Evolutionary conservation across 257 asterid genomes (phyloP), one percentile per base, ranked within the genome.

Genomic region (Capsicum rhomboideum): DNA sequence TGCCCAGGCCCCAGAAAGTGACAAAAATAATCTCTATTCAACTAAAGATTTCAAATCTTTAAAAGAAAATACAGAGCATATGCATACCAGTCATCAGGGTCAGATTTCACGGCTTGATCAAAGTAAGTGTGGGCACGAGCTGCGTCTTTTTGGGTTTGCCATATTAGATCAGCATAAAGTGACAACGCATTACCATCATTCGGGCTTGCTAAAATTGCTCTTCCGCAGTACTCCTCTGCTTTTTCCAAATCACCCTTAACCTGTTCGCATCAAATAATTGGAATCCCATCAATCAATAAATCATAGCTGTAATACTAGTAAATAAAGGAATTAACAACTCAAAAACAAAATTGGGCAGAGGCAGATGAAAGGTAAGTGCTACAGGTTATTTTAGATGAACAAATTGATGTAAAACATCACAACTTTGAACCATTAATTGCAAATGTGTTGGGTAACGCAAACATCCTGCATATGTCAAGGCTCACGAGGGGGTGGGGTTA

Each of bases 211-310:
- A 96, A 83, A 82, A 96, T 92, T 50, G 98, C 99, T 85, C 99
- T 89, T 31, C 90, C 98, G 67, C 94, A 94, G 74, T 91, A 96
- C 91, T 96, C 98, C 87, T 93, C 99, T n/a, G 98, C 98, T 89
- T 92, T 96, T 8, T 71, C 91, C 21, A 88, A 84, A 69, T 96
- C 97, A 37, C 97, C 93, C 84, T 68, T 92, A 34, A 95, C 93
- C 98, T 95, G 79, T 61, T 84, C 28, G 85, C 26, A 29, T 40
- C 82, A 50, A 21, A 4, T 28, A 46, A 7, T 49, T 86, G 67
- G 79, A 16, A 64, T 42, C 67, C 10, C n/a, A 23, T 14, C 6
- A 16, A 17, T 29, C 63, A 28, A 75, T 44, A 72, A 69, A 40
- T 20, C 29, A 69, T 21, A 29, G 13, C 7, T 34, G 26, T 34